Base-by-base conservation (phyloP, 2,329 filamentous ascomycete genomes). In the Westerdykella ornata region DNA sequence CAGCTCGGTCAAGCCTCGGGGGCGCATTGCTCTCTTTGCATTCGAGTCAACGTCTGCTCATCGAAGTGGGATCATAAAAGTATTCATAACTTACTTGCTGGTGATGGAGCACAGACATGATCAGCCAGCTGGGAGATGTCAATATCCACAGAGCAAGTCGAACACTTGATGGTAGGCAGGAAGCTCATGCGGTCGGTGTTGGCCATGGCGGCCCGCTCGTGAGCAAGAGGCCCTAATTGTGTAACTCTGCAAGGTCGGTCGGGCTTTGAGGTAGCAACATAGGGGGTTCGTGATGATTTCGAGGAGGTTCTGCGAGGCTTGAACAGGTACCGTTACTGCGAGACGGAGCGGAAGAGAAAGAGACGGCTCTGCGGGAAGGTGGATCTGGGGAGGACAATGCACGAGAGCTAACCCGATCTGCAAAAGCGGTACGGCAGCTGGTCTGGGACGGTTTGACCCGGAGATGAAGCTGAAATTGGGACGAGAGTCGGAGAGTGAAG, bases 61-160 rank as follows among this genome's bases (percentile, higher is more conserved):
- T 33, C n/a, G 47, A 37, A n/a, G 39, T 43, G 31, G 37, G 22
- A 8, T 26, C 55, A 44, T n/a, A n/a, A 17, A 54, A 46, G 57
- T 41, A 16, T 13, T 26, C 11, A 12, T 13, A 76, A 74, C 57
- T 70, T 68, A 67, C 71, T 59, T 45, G 68, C 59, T 42, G 60
- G 51, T 47, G 65, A 45, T 44, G 65, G 69, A 35, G 65, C 65
- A 65, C 88, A 95, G 46, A 86, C 64, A 70, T 95, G 88, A 47
- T 94, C 87, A 47, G 86, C 87, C 82, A 95, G 85, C 64, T 82
- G 72, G 31, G 84, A 83, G 53, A 95, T 92, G 60, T 89, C 83
- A 45, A 95, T 85, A 56, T 89, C 79, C 40, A 58, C 54, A 34
- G 56, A 58, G 49, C 65, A 66, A 36, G 56, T 62, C 17, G 63